Evolutionary conservation across 1,139 yeast genomes (phyloP), one percentile per base, ranked within the genome.

Genomic region (Wickerhamiella pararugosa): DNA sequence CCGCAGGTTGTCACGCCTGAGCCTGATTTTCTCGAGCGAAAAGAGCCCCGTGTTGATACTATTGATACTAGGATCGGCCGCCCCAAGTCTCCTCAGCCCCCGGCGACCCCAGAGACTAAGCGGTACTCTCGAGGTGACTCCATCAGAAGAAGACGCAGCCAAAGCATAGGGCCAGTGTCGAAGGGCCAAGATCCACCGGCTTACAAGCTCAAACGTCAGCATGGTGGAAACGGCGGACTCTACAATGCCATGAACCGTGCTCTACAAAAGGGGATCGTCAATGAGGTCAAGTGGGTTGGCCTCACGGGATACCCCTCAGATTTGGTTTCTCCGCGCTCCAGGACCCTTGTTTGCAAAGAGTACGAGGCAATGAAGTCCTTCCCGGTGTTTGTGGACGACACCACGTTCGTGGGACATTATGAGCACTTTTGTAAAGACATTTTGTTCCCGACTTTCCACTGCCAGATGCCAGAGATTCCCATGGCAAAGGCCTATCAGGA

Each of bases 371-470:
- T 37, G 6, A 26, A 41, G 10, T 74, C 82, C 40, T 71, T 72
- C 42, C 76, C 86, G 0, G 81, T 86, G 4, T 75, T 75, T 50
- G 78, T 87, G 1, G 72, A 73, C 50, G 97, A 90, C 60, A 62
- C 73, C 21, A 76, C 86, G 0, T 82, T 84, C 54, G 81, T 80
- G 52, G 96, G 96, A 21, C 94, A 86, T 54, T 90, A 90, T 61
- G 74, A 75, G 46, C 82, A 84, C 39, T 90, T 80, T 57, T 87
- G 96, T 59, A 90, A 90, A 58, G 93, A 86, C 55, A 82, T 90
- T 37, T 66, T 90, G 49, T 90, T 98, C 97, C 98, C 98, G 27
- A 83, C 96, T 2, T 68, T 92, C 50, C 98, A 90, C 57, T 92
- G 90, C 58, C 95, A 90, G 59, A 84, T 87, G 36, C 98, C 98